Percentiles rank a stretch among this genome's conserved stretches.
Conservation (phyloP, 2,329 filamentous ascomycete species). For the Calonectria honghensis region DNA sequence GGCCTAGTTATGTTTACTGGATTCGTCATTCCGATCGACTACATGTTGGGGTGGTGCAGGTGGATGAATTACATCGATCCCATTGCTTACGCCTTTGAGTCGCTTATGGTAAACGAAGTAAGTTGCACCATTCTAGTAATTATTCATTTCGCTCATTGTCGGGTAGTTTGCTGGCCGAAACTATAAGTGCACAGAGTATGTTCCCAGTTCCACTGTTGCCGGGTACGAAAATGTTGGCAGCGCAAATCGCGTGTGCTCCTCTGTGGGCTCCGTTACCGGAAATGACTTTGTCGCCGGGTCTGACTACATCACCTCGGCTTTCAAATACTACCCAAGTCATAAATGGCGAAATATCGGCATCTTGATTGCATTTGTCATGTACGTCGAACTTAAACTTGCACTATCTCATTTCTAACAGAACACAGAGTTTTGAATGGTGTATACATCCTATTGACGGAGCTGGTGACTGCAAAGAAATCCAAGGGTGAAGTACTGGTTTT, state of each 20-base stretch:
- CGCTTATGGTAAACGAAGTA: conserved; percentile 85
- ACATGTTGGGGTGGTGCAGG: conserved; percentile 87
- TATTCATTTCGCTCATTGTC: neutral
- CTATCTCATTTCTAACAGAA: neutral
- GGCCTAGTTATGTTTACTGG: conserved; percentile 80
- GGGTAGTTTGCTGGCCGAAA: conserved; percentile 76
- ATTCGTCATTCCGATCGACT: conserved; percentile 77
- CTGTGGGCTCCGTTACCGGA: conserved; percentile 69
- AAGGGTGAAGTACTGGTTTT: conserved; percentile 87
- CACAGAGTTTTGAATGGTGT: conserved; percentile 69
- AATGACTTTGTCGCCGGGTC: conserved; percentile 66
- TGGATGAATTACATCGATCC: conserved; percentile 91
- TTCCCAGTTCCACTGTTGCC: conserved; percentile 60
- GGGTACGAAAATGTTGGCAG: conserved; percentile 53
- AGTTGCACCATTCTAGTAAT: neutral
- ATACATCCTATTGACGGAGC: conserved; percentile 79
- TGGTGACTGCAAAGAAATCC: conserved; percentile 79
- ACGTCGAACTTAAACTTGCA: neutral
- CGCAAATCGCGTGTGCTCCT: conserved; percentile 64
- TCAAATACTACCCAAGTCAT: conserved; percentile 74
- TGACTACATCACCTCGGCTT: conserved; percentile 64
- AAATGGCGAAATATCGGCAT: conserved; percentile 84
- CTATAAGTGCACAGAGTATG: conserved; percentile 71
- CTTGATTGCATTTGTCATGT: conserved; percentile 73
- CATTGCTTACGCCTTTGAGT: conserved; percentile 86